Percentiles rank a stretch among this genome's conserved stretches.
phyloP scores from a whole-genome alignment of 371 early-diverging fungal species.

The Entomophthora muscae region DNA sequence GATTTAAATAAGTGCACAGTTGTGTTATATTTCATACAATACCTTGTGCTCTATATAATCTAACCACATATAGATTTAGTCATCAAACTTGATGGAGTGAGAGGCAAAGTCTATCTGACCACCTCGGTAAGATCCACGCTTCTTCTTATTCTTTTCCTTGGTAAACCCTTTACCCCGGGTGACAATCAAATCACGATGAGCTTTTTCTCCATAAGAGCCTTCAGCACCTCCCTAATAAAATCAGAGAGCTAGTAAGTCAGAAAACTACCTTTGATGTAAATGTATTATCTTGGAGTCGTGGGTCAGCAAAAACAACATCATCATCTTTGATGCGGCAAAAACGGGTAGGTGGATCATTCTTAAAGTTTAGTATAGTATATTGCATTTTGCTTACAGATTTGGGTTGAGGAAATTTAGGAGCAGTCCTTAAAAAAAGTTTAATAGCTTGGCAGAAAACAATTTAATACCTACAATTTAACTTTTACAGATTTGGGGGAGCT shows the following conservation, averaged over 20 bases:
- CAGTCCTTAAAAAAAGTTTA: constrained; percentile 6
- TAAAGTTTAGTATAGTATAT: neutral
- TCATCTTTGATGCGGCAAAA: constrained; percentile 70
- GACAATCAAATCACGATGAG: constrained; percentile 76
- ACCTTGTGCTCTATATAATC: too few relatives aligned
- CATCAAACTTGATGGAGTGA: constrained; percentile 74
- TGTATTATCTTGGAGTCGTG: constrained; percentile 66
- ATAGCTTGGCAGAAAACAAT: neutral
- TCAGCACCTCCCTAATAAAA: constrained; percentile 27
- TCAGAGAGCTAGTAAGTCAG: neutral
- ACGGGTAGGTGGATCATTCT: constrained; percentile 30
- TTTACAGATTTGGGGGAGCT: neutral
- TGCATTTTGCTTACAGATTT: constrained; percentile 3
- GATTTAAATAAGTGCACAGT: too few relatives aligned
- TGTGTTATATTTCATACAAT: too few relatives aligned
- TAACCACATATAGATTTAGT: too few relatives aligned
- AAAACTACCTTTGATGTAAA: constrained; percentile 36
- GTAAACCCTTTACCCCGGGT: constrained; percentile 87
- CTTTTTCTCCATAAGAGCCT: constrained; percentile 75
- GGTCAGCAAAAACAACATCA: constrained; percentile 61
- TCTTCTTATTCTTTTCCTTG: constrained; percentile 94
- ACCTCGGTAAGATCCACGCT: constrained; percentile 88
- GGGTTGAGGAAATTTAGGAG: constrained; percentile 12
- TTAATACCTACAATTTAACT: neutral
- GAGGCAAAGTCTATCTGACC: constrained; percentile 70